Evolutionary conservation across 805 yeast species (phyloP), one percentile per base, ranked within the genome.

Genomic region (Metschnikowia henanensis): DNA sequence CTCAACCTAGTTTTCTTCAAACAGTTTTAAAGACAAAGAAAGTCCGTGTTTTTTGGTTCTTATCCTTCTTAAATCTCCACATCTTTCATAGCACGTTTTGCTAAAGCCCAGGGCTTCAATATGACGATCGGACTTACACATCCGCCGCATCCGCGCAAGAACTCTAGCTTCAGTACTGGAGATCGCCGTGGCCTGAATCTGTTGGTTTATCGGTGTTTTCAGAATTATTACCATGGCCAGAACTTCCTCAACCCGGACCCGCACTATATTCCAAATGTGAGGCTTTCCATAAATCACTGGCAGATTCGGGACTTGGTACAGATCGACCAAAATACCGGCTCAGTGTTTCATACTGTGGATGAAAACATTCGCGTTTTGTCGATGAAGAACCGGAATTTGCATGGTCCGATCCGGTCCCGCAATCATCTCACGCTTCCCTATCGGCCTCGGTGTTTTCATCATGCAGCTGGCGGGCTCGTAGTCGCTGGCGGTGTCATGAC

Each of bases 241-340:
- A 62, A 61, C 34, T 65, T 61, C 49, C 57, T 71, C 31, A 59
- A 57, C 21, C 70, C 75, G 4, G 57, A 58, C 38, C 75, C 75
- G 2, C 47, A 39, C 15, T 71, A 70, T 47, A 52, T 70, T 15
- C 51, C 68, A 18, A 57, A 55, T 32, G 55, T 68, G 22, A 58
- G 60, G 19, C 56, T 70, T 5, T 56, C 62, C 13, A 65, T 62
- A 34, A 71, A 72, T 40, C 81, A 88, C 66, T 89, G 95, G 95
- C 96, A 88, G 61, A 70, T 89, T 25, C 72, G 95, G 29, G 92
- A 89, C 57, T 72, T 89, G 56, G 68, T 89, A 5, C 77, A 81
- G 51, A 75, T 77, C 13, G 83, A 43, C 49, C 55, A 37, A 44
- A 60, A 43, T 62, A 72, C 49, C 58, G 66, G 75, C 47, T 70